phyloP scores from a whole-genome alignment of 257 asterid species.

The Forsythia suspensa region DNA sequence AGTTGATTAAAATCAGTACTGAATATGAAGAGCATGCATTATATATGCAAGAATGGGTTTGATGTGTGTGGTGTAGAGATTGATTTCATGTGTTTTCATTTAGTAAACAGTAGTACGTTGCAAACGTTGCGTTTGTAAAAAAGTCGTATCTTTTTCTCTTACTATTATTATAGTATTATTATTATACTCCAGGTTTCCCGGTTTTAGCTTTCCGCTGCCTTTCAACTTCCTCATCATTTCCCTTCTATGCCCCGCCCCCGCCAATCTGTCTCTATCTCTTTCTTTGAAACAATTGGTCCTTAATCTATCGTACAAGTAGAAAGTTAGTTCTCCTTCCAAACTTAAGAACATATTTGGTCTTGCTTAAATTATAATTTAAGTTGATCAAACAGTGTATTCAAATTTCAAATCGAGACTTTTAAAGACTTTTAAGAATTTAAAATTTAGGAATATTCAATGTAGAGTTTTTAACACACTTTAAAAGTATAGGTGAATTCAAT shows the following conservation, averaged over 20 bases:
- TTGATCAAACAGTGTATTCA: no score
- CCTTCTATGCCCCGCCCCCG: conserved; percentile 22
- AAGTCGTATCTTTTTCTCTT: conserved; percentile 4
- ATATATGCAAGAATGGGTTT: conserved; percentile 41
- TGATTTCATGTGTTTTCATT: conserved; percentile 19
- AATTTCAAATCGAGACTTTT: no score
- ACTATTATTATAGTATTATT: no score
- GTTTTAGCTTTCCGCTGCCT: conserved; percentile 38
- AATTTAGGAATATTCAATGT: no score
- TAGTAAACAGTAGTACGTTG: conserved; percentile 34
- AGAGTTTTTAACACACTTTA: no score
- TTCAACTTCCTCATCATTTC: conserved; percentile 42
- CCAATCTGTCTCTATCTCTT: neutral
- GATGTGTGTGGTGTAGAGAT: conserved; percentile 28
- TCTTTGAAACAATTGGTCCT: neutral
- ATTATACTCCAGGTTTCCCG: neutral
- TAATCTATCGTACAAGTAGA: neutral
- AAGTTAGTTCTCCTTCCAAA: no score
- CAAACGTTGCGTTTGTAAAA: conserved; percentile 11
- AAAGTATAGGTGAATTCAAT: no score
- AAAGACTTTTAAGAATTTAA: no score
- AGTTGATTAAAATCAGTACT: conserved; percentile 1
- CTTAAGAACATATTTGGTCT: no score
- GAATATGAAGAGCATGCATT: conserved; percentile 37
- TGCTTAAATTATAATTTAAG: no score